Conservation (phyloP, 2,329 filamentous ascomycete species). For the Diaporthe capsici region DNA sequence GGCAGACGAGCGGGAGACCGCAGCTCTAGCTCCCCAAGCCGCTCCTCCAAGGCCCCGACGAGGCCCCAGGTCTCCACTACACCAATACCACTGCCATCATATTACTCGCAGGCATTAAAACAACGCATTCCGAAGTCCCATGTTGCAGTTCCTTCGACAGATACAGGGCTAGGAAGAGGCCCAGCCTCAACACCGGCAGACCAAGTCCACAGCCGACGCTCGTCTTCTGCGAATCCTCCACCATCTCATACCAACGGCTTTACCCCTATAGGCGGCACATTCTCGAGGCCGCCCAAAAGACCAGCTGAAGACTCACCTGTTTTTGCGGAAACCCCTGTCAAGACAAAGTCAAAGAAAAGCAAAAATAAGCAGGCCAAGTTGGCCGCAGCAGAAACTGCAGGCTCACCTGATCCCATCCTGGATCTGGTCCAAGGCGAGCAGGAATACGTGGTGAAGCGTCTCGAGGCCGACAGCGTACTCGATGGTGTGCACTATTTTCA, state of each 20-base stretch:
- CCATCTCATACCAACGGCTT: conserved; percentile 43
- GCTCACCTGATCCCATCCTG: conserved; percentile 45
- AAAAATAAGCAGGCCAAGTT: conserved; percentile 16
- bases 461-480: conserved; percentile 58
- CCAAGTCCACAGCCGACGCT: background rate
- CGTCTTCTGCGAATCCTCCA: background rate
- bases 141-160: background rate
- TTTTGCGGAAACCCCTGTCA: background rate
- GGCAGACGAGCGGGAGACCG: background rate
- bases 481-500: conserved; percentile 62
- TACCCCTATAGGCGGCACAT: conserved; percentile 47
- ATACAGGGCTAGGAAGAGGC: background rate
- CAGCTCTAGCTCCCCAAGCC: background rate
- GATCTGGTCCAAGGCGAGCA: conserved; percentile 46
- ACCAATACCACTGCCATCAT: conserved; percentile 30
- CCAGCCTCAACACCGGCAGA: background rate
- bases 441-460: conserved; percentile 60
- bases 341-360: background rate
- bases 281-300: conserved; percentile 26
- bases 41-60: background rate
- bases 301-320: background rate
- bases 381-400: conserved; percentile 33
- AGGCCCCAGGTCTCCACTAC: conserved; percentile 10
- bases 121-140: background rate
- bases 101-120: background rate